Evolutionary conservation across 2,329 filamentous ascomycete species (phyloP).

Genomic region (Fusarium praegraminearum): DNA sequence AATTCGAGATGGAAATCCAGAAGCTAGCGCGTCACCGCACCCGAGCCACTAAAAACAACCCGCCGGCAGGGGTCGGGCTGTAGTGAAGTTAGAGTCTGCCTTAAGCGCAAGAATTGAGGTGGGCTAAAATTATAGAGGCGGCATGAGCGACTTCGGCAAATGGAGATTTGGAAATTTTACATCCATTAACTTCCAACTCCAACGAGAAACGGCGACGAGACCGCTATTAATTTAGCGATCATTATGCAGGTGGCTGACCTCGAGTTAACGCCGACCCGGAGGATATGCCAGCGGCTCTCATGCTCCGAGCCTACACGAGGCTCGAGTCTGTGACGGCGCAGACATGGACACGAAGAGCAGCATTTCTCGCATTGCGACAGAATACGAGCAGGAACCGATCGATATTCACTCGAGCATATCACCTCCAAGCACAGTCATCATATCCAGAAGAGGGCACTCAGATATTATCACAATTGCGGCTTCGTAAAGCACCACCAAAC

Average conservation of each 20-base stretch:
- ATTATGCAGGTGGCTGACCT: conserved; percentile 40
- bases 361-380: conserved; percentile 29
- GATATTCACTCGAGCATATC: conserved; percentile 27
- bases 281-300: conserved; percentile 45
- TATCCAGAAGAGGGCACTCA: conserved; percentile 14
- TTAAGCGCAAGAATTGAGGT: conserved; percentile 26
- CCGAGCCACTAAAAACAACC: conserved; percentile 36
- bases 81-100: background rate
- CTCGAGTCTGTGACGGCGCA: conserved; percentile 32
- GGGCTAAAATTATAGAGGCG: conserved; percentile 36
- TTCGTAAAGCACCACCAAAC: conserved; percentile 16
- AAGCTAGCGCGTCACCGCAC: conserved; percentile 21
- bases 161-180: conserved; percentile 23
- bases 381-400: conserved; percentile 7
- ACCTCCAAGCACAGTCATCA: conserved; percentile 6
- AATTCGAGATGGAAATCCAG: conserved; percentile 37
- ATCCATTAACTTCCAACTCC: conserved; percentile 3
- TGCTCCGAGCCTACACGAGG: conserved; percentile 45
- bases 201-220: conserved; percentile 7
- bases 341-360: conserved; percentile 35
- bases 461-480: conserved; percentile 37
- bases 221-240: conserved; percentile 22
- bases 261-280: conserved; percentile 39
- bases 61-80: background rate
- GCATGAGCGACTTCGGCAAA: conserved; percentile 41